Percentiles rank a stretch among this genome's conserved stretches.
These are phyloP conservation scores for Starmerella stellata DNA, from an alignment of 805 yeast genomes.

Conservation along the genomic window DNA sequence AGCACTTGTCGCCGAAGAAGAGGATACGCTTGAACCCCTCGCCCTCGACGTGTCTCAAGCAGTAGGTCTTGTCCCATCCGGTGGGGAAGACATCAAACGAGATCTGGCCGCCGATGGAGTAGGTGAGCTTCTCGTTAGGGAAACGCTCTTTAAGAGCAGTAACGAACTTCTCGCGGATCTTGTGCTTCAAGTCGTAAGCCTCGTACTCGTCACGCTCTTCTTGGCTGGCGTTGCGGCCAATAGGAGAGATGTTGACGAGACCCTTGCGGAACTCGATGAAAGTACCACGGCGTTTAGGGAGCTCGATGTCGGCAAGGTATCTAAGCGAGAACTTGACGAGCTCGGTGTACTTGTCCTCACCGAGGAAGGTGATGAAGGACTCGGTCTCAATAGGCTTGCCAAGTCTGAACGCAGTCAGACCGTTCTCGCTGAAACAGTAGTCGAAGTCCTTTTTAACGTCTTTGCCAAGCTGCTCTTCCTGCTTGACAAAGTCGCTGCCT, in stretches of 20 bases:
- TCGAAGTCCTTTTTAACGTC: slow-evolving; percentile 65
- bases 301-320: slow-evolving; percentile 67
- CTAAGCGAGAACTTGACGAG: slow-evolving; percentile 69
- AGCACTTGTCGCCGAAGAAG: slow-evolving; percentile 97
- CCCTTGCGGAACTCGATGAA: slow-evolving; percentile 98
- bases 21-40: slow-evolving; percentile 80
- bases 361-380: slow-evolving; percentile 88
- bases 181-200: slow-evolving; percentile 58
- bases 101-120: slow-evolving; percentile 98
- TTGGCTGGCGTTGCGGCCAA: slow-evolving; percentile 94
- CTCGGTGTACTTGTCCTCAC: slow-evolving; percentile 83
- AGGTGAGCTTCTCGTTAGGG: slow-evolving; percentile 70
- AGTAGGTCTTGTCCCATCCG: slow-evolving; percentile 99
- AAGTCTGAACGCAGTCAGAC: slow-evolving; percentile 87
- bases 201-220: slow-evolving; percentile 88
- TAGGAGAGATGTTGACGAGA: slow-evolving; percentile 94
- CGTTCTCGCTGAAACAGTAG: slow-evolving; percentile 93
- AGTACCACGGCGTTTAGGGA: slow-evolving; percentile 97
- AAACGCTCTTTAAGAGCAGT: slow-evolving; percentile 66
- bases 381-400: slow-evolving; percentile 83
- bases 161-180: slow-evolving; percentile 72
- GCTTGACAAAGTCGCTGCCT: slow-evolving; percentile 87
- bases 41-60: slow-evolving; percentile 73
- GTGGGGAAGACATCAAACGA: slow-evolving; percentile 99
- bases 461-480: slow-evolving; percentile 85